Evolutionary conservation across 148 eudicot genomes (phyloP), one percentile per base, ranked within the genome.

Genomic region (Amaranthus hypochondriacus): DNA sequence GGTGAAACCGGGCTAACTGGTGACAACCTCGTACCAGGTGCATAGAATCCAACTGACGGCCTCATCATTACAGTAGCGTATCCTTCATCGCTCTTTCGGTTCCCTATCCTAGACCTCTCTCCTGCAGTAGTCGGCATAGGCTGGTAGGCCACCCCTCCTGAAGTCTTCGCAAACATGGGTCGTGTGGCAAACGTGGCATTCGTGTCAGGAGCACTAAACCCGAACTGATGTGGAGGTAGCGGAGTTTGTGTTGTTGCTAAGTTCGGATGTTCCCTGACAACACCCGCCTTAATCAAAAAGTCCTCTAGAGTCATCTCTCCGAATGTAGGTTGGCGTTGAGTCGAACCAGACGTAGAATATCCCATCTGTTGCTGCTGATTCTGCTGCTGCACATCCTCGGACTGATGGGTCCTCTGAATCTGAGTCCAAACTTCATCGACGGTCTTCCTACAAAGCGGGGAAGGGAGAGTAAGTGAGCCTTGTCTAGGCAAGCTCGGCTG

Each of bases 281-380:
- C 89, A 72, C 98, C 98, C 2, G 97, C 98, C 67, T 79, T 88
- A 28, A 91, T 72, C 42, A 94, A 73, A 74, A 94, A 94, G 76
- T 91, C 96, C 77, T 94, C 98, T 7, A 94, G 72, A 0, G 97
- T 94, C 97, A 94, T 94, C 76, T 94, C 98, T 46, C 97, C 98
- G 47, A 88, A 93, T 0, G 97, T 93, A 0, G 87, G 75, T 58
- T 89, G 91, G n/a, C 84, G 57, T 48, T 84, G 90, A 59, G 89
- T 28, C 39, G 39, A 28, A 28, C 39, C 14, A 14, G 89, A 74
- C 18, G 68, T 75, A 1, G 81, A 18, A 74, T 68, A 76, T 6
- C 8, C 67, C 13, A 46, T 9, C 49, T 75, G 56, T 10, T 58
- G 48, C 39, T 73, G 44, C 67, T 65, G 58, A 64, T 54, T 51